Evolutionary conservation across 305 asterid species (phyloP), one percentile per base, ranked within the genome.

Genomic region (Euphrasia arctica): DNA sequence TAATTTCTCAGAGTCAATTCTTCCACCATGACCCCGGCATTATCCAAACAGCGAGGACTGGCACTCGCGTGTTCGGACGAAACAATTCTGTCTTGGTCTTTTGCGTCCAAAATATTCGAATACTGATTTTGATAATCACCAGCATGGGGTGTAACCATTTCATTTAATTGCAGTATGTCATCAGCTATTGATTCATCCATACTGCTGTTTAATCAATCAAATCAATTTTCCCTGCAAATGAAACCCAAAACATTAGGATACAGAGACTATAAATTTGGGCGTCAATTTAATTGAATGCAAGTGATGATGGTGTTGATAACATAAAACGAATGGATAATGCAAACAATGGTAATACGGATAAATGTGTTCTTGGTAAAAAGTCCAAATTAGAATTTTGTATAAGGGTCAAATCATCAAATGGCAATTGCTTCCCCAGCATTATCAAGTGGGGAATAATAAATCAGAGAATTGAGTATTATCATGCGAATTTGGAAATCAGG

Each of bases 1-100:
- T 81, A 90, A 74, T 82, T 86, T 79, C 79, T 79, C 69, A 90
- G 65, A 29, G 95, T 88, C 86, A 93, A 75, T 72, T 90, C 97
- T 73, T 84, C 91, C 64, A 90, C 95, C 85, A 77, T 81, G 77
- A 74, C 70, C 67, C 92, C 92, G 45, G 88, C 65, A 73, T 82
- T 83, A 74, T 86, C 87, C 76, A 67, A 69, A 69, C 94, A 86
- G 62, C 70, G 92, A 34, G 96, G 95, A 74, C 97, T 90, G 58
- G 83, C 87, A 78, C 95, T 80, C 57, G 95, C 96, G 70, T 78
- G 92, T 73, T 82, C 99, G 50, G 99, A 93, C 57, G 93, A 85
- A 78, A 84, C 91, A 58, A 88, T 75, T 76, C 95, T 79, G 54
- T 79, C 96, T 63, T 81, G 74, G 73, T 76, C 78, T 71, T 83